Conservation (phyloP, 148 eudicot genomes). For the Vaccinium myrtillus region DNA sequence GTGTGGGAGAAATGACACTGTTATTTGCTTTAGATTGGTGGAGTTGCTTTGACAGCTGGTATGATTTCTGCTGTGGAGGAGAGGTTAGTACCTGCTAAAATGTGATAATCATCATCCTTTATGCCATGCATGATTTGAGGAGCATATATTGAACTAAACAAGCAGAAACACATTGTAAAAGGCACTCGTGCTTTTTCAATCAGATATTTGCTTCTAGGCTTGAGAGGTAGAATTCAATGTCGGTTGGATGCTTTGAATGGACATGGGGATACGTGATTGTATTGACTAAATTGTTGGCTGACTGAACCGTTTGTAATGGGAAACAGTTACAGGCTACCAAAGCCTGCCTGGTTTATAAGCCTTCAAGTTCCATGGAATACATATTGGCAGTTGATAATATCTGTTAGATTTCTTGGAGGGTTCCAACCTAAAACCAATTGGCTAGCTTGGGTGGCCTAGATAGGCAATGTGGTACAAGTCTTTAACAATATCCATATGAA, state of each 20-base stretch:
- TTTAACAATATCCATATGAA: neutral
- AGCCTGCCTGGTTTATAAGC: slow-evolving; percentile 3
- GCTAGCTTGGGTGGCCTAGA: too few relatives aligned
- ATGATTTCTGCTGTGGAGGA: slow-evolving; percentile 91
- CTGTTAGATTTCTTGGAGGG: too few relatives aligned
- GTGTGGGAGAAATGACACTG: slow-evolving; percentile 22
- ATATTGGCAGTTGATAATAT: neutral
- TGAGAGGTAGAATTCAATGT: neutral
- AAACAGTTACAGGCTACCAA: neutral
- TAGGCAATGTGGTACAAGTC: too few relatives aligned
- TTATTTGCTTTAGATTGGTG: slow-evolving; percentile 63
- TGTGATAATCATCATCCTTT: neutral
- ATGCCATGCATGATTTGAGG: neutral
- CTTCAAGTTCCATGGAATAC: neutral
- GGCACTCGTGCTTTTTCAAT: neutral
- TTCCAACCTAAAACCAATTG: too few relatives aligned
- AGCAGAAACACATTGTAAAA: neutral
- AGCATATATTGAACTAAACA: neutral
- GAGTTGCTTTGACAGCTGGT: slow-evolving; percentile 78
- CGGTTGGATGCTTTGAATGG: neutral
- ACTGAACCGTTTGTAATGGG: neutral
- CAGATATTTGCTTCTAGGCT: neutral
- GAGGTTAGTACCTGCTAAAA: slow-evolving; percentile 47
- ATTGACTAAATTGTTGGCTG: neutral
- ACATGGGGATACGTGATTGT: neutral